Percentiles rank a stretch among this genome's conserved stretches.
Evolutionary conservation across 2,329 filamentous ascomycete genomes (phyloP).

Genomic region (Didymella keratinophila): DNA sequence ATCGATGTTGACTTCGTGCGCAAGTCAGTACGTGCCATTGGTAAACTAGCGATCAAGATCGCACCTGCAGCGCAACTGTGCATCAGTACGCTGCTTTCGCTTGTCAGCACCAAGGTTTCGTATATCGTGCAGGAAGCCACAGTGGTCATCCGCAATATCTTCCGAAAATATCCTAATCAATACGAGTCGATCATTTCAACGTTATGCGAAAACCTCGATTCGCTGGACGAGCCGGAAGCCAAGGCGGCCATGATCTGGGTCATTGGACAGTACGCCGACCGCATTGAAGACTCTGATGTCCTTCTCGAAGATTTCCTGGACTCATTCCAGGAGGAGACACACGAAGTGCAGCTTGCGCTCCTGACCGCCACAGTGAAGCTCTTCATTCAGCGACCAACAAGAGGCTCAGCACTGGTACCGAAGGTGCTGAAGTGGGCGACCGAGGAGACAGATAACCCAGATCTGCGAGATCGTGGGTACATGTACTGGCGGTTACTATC

Average conservation of each 20-base stretch:
- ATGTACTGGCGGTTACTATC: constrained; percentile 99
- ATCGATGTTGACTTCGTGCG: constrained; percentile 99
- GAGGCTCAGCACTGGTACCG: constrained; percentile 90
- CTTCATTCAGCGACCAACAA: constrained; percentile 95
- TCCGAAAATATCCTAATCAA: constrained; percentile 98
- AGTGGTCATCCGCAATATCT: constrained; percentile 98
- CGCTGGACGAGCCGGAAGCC: constrained; percentile 94
- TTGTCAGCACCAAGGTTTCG: constrained; percentile 96
- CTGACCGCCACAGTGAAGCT: constrained; percentile 97
- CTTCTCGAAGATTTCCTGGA: constrained; percentile 94
- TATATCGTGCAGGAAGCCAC: constrained; percentile 99
- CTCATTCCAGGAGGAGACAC: constrained; percentile 90
- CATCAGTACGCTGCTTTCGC: constrained; percentile 89
- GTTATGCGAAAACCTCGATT: constrained; percentile 94
- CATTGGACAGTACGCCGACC: constrained; percentile 95
- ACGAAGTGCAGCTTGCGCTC: constrained; percentile 93
- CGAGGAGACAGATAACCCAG: constrained; percentile 98
- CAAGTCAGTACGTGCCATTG: constrained; percentile 96
- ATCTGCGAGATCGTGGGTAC: constrained; percentile 93
- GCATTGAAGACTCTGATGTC: constrained; percentile 95
- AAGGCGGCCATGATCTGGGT: constrained; percentile 99
- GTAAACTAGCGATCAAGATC: constrained; percentile 98
- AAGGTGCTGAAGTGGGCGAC: constrained; percentile 98
- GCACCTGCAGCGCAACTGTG: constrained; percentile 90
- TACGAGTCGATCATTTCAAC: constrained; percentile 98